phyloP scores from a whole-genome alignment of 495 filamentous ascomycete species.

The Penicillium coprophilum region DNA sequence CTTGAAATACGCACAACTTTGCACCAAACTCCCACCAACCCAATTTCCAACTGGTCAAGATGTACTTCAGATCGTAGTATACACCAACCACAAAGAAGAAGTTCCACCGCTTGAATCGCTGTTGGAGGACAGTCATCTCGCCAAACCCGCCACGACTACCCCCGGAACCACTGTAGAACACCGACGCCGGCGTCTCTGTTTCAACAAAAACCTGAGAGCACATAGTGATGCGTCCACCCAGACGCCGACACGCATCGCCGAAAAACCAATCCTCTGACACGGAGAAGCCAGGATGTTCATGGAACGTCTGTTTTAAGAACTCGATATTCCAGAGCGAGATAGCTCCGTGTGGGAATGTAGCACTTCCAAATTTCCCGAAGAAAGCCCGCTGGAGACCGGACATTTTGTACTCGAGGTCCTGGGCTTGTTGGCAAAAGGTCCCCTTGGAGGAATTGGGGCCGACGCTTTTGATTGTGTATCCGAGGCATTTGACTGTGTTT shows the following conservation, averaged over 20 bases:
- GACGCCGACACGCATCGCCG: conserved; percentile 42
- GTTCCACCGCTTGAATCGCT: conserved; percentile 52
- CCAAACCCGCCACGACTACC: conserved; percentile 48
- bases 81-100: conserved; percentile 53
- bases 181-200: conserved; percentile 43
- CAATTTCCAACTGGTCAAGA: conserved; percentile 48
- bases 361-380: conserved; percentile 41
- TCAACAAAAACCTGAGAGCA: conserved; percentile 51
- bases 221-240: conserved; percentile 50
- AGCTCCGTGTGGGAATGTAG: conserved; percentile 46
- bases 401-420: conserved; percentile 51
- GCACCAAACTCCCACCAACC: conserved; percentile 51
- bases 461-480: conserved; percentile 47
- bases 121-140: conserved; percentile 52
- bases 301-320: conserved; percentile 42
- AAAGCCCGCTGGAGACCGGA: conserved; percentile 40
- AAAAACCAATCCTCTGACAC: conserved; percentile 52
- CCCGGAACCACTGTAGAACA: conserved; percentile 37
- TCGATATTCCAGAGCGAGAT: conserved; percentile 47
- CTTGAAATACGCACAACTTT: conserved; percentile 69
- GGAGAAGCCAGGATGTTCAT: conserved; percentile 45
- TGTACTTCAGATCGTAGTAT: conserved; percentile 48
- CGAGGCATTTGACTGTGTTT: conserved; percentile 38
- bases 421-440: conserved; percentile 44
- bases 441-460: conserved; percentile 32